Conservation (phyloP, 2,329 filamentous ascomycete genomes). For the Chaetomiaceae sp. region DNA sequence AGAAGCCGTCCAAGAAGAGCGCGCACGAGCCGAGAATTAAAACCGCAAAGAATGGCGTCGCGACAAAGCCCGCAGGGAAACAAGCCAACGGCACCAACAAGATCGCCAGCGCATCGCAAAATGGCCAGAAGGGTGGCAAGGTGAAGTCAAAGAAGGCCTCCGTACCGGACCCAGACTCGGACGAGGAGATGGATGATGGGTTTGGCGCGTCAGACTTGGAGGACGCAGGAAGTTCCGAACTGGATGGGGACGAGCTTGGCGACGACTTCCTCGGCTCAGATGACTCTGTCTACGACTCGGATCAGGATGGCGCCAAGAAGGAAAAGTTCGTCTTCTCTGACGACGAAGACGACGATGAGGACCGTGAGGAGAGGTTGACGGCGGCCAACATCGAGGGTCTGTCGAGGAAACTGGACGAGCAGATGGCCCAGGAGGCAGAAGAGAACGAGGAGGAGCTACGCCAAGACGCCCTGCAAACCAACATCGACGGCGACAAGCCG, state of each 20-base stretch:
- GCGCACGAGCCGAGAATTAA: background rate
- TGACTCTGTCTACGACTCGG: conserved; percentile 65
- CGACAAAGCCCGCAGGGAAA: conserved; percentile 30
- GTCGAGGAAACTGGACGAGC: conserved; percentile 73
- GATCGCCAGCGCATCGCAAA: conserved; percentile 24
- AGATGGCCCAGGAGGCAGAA: conserved; percentile 70
- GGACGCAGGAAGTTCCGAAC: conserved; percentile 40
- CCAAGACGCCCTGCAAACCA: conserved; percentile 82
- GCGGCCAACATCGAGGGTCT: conserved; percentile 94
- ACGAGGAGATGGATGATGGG: conserved; percentile 39
- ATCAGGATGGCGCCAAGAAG: conserved; percentile 51
- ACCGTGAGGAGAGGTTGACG: conserved; percentile 83
- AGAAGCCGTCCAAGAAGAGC: conserved; percentile 25
- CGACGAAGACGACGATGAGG: conserved; percentile 86
- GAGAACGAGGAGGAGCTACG: conserved; percentile 81
- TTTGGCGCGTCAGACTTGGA: conserved; percentile 40
- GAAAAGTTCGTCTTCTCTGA: conserved; percentile 80
- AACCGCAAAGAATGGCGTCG: conserved; percentile 26
- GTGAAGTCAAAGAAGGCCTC: conserved; percentile 35
- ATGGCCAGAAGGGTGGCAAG: conserved; percentile 21
- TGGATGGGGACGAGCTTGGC: conserved; percentile 40
- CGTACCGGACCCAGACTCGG: conserved; percentile 37
- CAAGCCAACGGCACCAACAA: conserved; percentile 29
- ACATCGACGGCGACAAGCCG: conserved; percentile 73
- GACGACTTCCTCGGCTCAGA: conserved; percentile 58